Evolutionary conservation across 106 monocot species (phyloP).

Genomic region (Dendrobium huoshanense): DNA sequence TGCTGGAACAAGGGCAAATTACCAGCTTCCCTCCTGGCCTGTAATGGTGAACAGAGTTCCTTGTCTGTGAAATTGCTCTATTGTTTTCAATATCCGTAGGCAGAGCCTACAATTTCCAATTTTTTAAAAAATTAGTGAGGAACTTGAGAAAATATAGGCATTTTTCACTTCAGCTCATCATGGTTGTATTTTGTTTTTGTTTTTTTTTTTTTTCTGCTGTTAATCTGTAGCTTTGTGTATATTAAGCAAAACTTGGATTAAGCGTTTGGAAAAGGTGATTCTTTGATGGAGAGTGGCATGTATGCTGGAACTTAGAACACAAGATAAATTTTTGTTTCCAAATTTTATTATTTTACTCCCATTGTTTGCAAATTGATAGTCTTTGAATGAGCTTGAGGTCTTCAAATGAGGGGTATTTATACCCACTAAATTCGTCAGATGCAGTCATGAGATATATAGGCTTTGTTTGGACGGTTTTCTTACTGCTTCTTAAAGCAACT

Average conservation of each 20-base stretch:
- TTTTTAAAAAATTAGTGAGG: not conserved
- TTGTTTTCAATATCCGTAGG: not conserved
- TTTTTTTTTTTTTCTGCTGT: not conserved
- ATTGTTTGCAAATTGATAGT: too few relatives aligned
- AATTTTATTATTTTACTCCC: too few relatives aligned
- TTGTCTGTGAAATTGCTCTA: not conserved
- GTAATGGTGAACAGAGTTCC: conserved; percentile 19
- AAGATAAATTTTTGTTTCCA: too few relatives aligned
- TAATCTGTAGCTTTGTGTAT: conserved; percentile 1
- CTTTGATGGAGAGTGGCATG: not conserved
- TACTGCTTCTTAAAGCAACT: too few relatives aligned
- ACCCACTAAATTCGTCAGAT: too few relatives aligned
- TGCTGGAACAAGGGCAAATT: conserved; percentile 85
- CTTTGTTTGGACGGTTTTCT: too few relatives aligned
- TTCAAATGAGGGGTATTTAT: too few relatives aligned
- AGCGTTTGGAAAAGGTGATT: not conserved
- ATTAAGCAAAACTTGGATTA: not conserved
- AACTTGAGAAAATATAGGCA: not conserved
- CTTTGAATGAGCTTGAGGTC: too few relatives aligned
- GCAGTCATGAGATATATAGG: too few relatives aligned
- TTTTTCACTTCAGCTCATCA: not conserved
- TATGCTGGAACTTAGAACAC: not conserved
- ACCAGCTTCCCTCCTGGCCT: conserved; percentile 84
- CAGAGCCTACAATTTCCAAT: not conserved
- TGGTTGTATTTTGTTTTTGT: conserved; percentile 5